phyloP scores from a whole-genome alignment of 352 stramenopile genomes.

The Phytophthora parvispora region DNA sequence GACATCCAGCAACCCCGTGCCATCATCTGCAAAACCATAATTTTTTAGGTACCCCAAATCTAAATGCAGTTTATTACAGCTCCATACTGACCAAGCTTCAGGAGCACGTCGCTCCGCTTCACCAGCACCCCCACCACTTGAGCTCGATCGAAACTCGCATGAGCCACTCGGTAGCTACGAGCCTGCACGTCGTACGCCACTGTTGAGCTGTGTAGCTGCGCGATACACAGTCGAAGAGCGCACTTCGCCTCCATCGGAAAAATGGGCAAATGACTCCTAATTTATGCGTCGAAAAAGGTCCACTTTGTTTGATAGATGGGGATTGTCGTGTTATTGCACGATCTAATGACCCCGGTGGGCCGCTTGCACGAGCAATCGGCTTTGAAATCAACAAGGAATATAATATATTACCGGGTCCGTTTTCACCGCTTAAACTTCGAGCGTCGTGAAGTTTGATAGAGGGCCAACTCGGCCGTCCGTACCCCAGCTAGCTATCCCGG shows the following conservation, averaged over 20 bases:
- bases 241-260: slow-evolving; percentile 29
- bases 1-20: slow-evolving; percentile 41
- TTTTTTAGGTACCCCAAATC: not conserved
- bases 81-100: slow-evolving; percentile 42
- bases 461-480: slow-evolving; percentile 66
- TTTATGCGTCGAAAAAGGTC: no score
- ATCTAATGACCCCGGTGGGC: no score
- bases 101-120: slow-evolving; percentile 18
- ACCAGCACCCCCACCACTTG: slow-evolving; percentile 46
- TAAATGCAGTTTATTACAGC: slow-evolving; percentile 1
- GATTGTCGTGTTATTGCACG: no score
- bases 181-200: slow-evolving; percentile 25
- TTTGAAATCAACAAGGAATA: no score
- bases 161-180: slow-evolving; percentile 26
- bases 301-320: no score
- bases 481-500: slow-evolving; percentile 69
- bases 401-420: no score
- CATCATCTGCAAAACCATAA: slow-evolving; percentile 40
- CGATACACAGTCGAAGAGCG: slow-evolving; percentile 40
- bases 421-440: slow-evolving; percentile 23
- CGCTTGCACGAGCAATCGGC: no score
- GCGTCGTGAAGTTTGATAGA: slow-evolving; percentile 78
- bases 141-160: slow-evolving; percentile 26
- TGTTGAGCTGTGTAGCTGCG: slow-evolving; percentile 31
- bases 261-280: not conserved